A percentile compares a stretch with the other conserved stretches of the same genome.
Conservation (phyloP, 2,329 filamentous ascomycete genomes). For the Dothideomycetes sp. region DNA sequence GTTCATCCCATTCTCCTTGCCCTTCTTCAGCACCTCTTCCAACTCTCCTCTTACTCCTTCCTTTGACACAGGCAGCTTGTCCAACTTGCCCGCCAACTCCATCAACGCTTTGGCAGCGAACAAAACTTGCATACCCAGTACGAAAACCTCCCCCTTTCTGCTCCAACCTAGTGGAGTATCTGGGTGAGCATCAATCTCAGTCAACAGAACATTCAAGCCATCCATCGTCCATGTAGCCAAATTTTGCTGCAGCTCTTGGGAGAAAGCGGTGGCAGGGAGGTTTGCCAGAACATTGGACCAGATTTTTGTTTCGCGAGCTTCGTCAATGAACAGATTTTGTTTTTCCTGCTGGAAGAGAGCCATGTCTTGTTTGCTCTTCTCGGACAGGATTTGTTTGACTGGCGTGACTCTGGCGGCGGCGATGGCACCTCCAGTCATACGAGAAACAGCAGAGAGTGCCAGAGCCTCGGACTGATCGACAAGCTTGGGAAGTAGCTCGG, state of each 20-base stretch:
- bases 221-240: slow-evolving; percentile 40
- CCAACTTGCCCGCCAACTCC: slow-evolving; percentile 17
- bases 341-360: slow-evolving; percentile 80
- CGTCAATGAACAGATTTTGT: slow-evolving; percentile 88
- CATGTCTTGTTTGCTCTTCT: slow-evolving; percentile 43
- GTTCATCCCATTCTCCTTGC: slow-evolving; percentile 23
- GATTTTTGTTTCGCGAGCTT: slow-evolving; percentile 60
- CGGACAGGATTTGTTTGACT: slow-evolving; percentile 22
- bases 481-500: slow-evolving; percentile 23
- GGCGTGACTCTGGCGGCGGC: slow-evolving; percentile 18
- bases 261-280: slow-evolving; percentile 22
- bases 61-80: slow-evolving; percentile 17
- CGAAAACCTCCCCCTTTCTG: slow-evolving; percentile 59
- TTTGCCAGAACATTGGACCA: slow-evolving; percentile 51
- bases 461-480: neutral
- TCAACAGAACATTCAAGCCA: slow-evolving; percentile 40
- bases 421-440: slow-evolving; percentile 7
- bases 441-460: slow-evolving; percentile 1
- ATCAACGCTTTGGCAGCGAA: slow-evolving; percentile 33
- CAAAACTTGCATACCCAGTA: slow-evolving; percentile 42
- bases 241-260: slow-evolving; percentile 18
- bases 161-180: slow-evolving; percentile 68
- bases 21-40: slow-evolving; percentile 20
- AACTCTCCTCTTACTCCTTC: slow-evolving; percentile 23
- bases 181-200: slow-evolving; percentile 26